Evolutionary conservation across 2,329 filamentous ascomycete species (phyloP), one percentile per base, ranked within the genome.

Genomic region (Aspergillus quadricinctus): DNA sequence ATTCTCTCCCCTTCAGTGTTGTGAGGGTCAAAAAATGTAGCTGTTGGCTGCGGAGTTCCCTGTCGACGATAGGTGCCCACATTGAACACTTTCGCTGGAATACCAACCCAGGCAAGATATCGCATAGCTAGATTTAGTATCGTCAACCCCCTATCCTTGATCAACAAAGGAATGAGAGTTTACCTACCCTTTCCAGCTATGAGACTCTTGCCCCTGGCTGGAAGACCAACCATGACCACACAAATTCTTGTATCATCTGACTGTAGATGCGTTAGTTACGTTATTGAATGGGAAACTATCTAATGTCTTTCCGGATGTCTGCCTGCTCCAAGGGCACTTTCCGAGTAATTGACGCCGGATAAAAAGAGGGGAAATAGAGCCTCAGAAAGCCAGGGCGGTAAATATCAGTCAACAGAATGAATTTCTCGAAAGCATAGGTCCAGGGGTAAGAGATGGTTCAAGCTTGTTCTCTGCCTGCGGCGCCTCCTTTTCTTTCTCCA

Each of bases 211-310:
- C 94, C 94, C 66, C 94, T 83, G 59, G 94, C 94, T 54, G 94
- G 94, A 72, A 99, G 82, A 64, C 94, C 94, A 58, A 99, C 94
- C 94, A 99, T 97, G 68, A 99, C 92, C 62, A 99, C 92, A 75
- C 93, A 97, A 79, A 99, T 95, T 75, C 90, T 90, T 59, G 90
- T 93, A 76, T 97, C 92, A 80, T 97, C 93, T 67, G 89, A 90
- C 90, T 96, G 88, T 63, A 92, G 83, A 29, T 25, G n/a, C 8
- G n/a, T 29, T 43, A 43, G 56, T 62, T 17, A 27, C 61, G 61
- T 53, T 29, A 45, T 48, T 50, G 49, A n/a, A 23, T 41, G 45
- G 31, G 3, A 2, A 11, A 46, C 19, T 10, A 6, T 14, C 9
- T 10, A 19, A 25, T 27, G 19, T 14, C 43, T 25, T 46, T 46